A percentile compares a stretch with the other conserved stretches of the same genome.
Evolutionary conservation across 108 stramenopile species (phyloP).

Genomic region (Pseudonitzschia delicatissima): DNA sequence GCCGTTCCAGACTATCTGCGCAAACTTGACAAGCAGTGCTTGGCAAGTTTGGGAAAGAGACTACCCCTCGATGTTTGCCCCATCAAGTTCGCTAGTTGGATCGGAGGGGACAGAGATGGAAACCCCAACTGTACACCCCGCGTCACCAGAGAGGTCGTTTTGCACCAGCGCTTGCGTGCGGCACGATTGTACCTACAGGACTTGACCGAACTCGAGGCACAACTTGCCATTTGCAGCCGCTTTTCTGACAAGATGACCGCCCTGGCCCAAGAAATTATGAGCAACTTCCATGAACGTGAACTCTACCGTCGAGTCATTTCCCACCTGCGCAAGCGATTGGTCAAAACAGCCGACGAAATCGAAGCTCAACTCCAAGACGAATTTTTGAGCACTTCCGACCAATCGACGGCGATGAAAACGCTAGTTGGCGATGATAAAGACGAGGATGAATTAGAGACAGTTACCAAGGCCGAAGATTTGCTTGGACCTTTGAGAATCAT

Average conservation of each 20-base stretch:
- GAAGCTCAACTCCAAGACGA: slow-evolving; percentile 41
- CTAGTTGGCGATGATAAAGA: slow-evolving; percentile 34
- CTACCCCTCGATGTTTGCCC: slow-evolving; percentile 88
- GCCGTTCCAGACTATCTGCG: slow-evolving; percentile 92
- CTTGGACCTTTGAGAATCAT: slow-evolving; percentile 79
- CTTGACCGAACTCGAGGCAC: slow-evolving; percentile 54
- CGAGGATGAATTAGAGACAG: slow-evolving; percentile 58
- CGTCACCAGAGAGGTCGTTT: slow-evolving; percentile 86
- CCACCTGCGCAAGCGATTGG: slow-evolving; percentile 68
- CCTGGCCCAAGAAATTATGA: slow-evolving; percentile 45
- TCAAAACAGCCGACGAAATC: slow-evolving; percentile 68
- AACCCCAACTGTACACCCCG: slow-evolving; percentile 95
- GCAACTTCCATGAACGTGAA: slow-evolving; percentile 53
- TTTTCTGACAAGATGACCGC: slow-evolving; percentile 59
- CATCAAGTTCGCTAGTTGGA: slow-evolving; percentile 74
- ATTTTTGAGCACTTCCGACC: slow-evolving; percentile 23
- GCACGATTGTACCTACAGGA: slow-evolving; percentile 82
- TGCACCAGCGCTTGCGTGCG: slow-evolving; percentile 79
- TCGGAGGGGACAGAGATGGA: slow-evolving; percentile 37
- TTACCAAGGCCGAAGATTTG: slow-evolving; percentile 68
- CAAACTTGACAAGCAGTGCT: slow-evolving; percentile 86
- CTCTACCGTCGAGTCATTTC: slow-evolving; percentile 83
- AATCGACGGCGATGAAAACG: slow-evolving; percentile 14
- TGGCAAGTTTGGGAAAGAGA: slow-evolving; percentile 58
- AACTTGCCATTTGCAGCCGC: slow-evolving; percentile 70